These are phyloP conservation scores for Murraya paniculata DNA, from an alignment of 345 rosid species.

Conservation along the genomic window DNA sequence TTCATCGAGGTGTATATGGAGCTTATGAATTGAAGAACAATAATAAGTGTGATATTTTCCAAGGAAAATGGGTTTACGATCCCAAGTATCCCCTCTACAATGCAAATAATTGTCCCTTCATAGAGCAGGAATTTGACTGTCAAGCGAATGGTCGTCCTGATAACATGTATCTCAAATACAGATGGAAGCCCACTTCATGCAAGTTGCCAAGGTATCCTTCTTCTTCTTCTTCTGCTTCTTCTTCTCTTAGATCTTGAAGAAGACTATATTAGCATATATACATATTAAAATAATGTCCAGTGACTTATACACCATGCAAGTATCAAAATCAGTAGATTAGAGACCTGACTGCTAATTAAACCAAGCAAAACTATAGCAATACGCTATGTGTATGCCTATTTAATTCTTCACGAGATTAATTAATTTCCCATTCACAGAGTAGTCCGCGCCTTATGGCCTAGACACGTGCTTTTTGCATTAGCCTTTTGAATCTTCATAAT, in stretches of 20 bases:
- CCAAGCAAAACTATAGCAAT: no score
- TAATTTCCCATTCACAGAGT: neutral
- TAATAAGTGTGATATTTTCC: slow-evolving; percentile 26
- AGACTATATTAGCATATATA: no score
- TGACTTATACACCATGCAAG: no score
- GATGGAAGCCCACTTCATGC: slow-evolving; percentile 51
- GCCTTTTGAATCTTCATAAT: neutral
- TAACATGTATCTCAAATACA: slow-evolving; percentile 36
- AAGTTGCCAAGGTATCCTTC: slow-evolving; percentile 37
- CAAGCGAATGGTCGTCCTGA: slow-evolving; percentile 46
- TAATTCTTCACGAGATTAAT: neutral
- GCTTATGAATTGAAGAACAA: neutral
- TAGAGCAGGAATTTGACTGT: slow-evolving; percentile 44
- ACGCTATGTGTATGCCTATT: no score
- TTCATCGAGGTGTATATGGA: neutral
- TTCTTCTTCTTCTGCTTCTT: no score
- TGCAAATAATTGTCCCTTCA: slow-evolving; percentile 41
- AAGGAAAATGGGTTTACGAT: slow-evolving; percentile 48
- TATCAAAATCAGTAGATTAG: no score
- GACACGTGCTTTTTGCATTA: neutral
- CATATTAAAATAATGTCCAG: neutral
- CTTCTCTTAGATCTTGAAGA: no score
- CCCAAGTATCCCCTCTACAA: slow-evolving; percentile 33
- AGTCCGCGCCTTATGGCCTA: neutral
- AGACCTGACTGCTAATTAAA: no score